Percentiles rank a stretch among this genome's conserved stretches.
These are phyloP conservation scores for Metschnikowia reukaufii DNA, from an alignment of 805 yeast species.

Conservation along the genomic window DNA sequence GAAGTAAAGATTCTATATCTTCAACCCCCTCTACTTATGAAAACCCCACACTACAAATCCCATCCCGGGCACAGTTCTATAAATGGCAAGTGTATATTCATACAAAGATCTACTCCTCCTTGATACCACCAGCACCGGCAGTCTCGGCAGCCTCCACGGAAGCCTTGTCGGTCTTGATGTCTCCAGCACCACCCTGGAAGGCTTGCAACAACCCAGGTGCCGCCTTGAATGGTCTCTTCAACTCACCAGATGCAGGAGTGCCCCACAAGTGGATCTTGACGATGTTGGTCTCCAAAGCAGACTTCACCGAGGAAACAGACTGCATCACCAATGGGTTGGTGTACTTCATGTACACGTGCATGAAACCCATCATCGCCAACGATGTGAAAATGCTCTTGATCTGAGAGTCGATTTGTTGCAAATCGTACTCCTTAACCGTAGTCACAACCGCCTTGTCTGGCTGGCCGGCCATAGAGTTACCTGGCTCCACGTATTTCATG, in stretches of 20 bases:
- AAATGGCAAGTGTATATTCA: too few species aligned
- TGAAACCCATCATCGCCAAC: constrained; percentile 95
- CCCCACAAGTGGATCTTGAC: constrained; percentile 90
- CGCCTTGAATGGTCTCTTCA: constrained; percentile 95
- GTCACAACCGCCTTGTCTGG: constrained; percentile 76
- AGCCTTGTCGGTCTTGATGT: constrained; percentile 80
- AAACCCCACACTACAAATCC: too few species aligned
- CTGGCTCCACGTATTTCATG: constrained; percentile 84
- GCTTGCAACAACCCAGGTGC: constrained; percentile 54
- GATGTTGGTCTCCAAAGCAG: constrained; percentile 84
- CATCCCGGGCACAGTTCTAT: too few species aligned
- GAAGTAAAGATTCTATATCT: too few species aligned
- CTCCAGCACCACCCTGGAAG: constrained; percentile 59
- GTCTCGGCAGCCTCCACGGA: constrained; percentile 81
- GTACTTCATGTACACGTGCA: constrained; percentile 97
- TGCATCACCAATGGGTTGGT: constrained; percentile 97
- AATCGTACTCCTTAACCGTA: constrained; percentile 92
- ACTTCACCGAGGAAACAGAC: constrained; percentile 84
- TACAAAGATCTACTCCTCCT: constrained; percentile 81
- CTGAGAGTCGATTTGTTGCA: constrained; percentile 76
- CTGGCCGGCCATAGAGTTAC: constrained; percentile 75
- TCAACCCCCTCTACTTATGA: too few species aligned
- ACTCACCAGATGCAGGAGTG: constrained; percentile 78
- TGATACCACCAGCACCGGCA: constrained; percentile 84
- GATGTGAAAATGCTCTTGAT: constrained; percentile 85